phyloP scores from a whole-genome alignment of 2,329 filamentous ascomycete species.

The Fusarium haematococcum region DNA sequence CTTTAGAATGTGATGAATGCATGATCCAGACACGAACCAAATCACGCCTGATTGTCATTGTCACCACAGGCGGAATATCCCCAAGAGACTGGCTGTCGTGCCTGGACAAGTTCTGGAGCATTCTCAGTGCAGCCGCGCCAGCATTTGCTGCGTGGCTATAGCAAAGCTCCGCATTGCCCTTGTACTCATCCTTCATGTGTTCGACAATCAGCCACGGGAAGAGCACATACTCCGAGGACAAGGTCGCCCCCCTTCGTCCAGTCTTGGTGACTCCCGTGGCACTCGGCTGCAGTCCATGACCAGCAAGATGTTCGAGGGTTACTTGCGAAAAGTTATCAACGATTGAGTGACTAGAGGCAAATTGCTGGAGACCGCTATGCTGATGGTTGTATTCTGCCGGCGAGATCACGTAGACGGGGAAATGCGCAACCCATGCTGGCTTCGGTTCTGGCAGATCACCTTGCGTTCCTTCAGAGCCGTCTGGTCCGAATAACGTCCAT shows the following conservation, averaged over 20 bases:
- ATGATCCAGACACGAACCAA: conserved; percentile 30
- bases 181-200: conserved; percentile 20
- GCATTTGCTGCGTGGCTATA: conserved; percentile 24
- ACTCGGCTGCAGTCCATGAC: conserved; percentile 19
- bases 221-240: conserved; percentile 20
- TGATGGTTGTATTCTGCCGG: background rate
- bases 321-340: conserved; percentile 26
- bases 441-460: conserved; percentile 17
- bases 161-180: conserved; percentile 5
- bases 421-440: conserved; percentile 31
- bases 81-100: conserved; percentile 6
- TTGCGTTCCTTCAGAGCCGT: background rate
- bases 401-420: conserved; percentile 22
- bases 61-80: conserved; percentile 23
- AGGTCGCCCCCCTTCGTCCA: background rate
- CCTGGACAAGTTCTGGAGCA: conserved; percentile 18
- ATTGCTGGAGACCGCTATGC: background rate
- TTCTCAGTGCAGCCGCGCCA: conserved; percentile 17
- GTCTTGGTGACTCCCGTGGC: conserved; percentile 12
- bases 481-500: conserved; percentile 22
- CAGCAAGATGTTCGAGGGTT: conserved; percentile 19
- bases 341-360: conserved; percentile 16
- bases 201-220: conserved; percentile 35
- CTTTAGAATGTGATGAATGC: conserved; percentile 7
- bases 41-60: conserved; percentile 18